Conservation (phyloP, 805 yeast genomes). For the Scheffersomyces lignosus region DNA sequence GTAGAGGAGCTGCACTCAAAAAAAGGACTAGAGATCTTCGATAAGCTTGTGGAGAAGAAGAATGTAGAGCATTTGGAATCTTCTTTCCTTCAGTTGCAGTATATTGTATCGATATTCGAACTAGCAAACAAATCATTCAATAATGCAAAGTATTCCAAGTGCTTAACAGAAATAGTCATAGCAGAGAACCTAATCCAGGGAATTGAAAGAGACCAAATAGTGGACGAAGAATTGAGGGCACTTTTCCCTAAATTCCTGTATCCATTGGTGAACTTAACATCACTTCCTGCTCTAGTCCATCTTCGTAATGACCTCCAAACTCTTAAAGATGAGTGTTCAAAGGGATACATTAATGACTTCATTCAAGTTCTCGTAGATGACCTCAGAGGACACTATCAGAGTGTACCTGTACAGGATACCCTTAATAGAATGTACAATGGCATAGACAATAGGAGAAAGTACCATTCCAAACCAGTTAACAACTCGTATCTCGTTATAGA, state of each 20-base stretch:
- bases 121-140: conserved; percentile 42
- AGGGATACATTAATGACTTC: conserved; percentile 61
- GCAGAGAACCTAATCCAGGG: conserved; percentile 63
- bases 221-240: conserved; percentile 13
- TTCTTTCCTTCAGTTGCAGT: conserved; percentile 52
- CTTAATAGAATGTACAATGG: conserved; percentile 46
- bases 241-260: conserved; percentile 23
- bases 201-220: conserved; percentile 10
- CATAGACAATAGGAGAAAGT: conserved; percentile 24
- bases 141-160: conserved; percentile 48
- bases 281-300: conserved; percentile 50
- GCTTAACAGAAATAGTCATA: conserved; percentile 58
- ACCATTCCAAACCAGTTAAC: conserved; percentile 20
- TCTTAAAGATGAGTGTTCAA: conserved; percentile 66
- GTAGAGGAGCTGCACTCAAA: conserved; percentile 52
- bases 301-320: conserved; percentile 53
- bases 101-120: conserved; percentile 28
- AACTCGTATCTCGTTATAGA: conserved; percentile 37
- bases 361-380: conserved; percentile 58
- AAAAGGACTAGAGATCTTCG: conserved; percentile 50
- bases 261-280: conserved; percentile 41
- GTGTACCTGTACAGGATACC: conserved; percentile 48
- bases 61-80: conserved; percentile 67
- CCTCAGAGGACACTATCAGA: conserved; percentile 55
- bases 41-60: conserved; percentile 50